A percentile compares a stretch with the other conserved stretches of the same genome.
Conservation (phyloP, 495 filamentous ascomycete genomes). For the Hyaloscypha variabilis region DNA sequence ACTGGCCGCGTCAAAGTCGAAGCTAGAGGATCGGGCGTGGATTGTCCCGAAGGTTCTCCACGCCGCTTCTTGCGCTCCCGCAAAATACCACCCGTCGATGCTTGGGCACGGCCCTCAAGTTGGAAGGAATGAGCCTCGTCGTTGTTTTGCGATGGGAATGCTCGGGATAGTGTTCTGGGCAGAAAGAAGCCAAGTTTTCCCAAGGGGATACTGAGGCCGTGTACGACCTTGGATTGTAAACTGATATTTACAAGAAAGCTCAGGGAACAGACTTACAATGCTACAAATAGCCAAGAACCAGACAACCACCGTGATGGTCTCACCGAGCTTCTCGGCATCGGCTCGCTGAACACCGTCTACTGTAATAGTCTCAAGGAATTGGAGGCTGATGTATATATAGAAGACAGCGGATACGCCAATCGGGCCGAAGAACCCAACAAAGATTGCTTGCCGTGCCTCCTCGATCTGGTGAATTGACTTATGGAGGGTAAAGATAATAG, state of each 20-base stretch:
- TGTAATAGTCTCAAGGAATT: slow-evolving; percentile 62
- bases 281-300: slow-evolving; percentile 89
- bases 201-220: slow-evolving; percentile 82
- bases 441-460: slow-evolving; percentile 69
- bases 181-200: slow-evolving; percentile 82
- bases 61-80: slow-evolving; percentile 25
- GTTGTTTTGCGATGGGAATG: slow-evolving; percentile 36
- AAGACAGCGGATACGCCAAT: slow-evolving; percentile 94
- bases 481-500: slow-evolving; percentile 73
- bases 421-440: slow-evolving; percentile 92
- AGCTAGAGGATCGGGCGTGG: too few relatives aligned
- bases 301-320: slow-evolving; percentile 70
- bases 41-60: slow-evolving; percentile 8
- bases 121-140: slow-evolving; percentile 31
- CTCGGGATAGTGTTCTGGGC: slow-evolving; percentile 70
- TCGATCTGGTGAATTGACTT: slow-evolving; percentile 81
- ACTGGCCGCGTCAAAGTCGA: too few relatives aligned
- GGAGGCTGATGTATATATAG: slow-evolving; percentile 78
- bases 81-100: slow-evolving; percentile 13
- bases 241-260: not conserved
- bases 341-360: slow-evolving; percentile 61
- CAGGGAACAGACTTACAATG: slow-evolving; percentile 67
- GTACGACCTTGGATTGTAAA: slow-evolving; percentile 63
- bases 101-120: slow-evolving; percentile 10
- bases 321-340: slow-evolving; percentile 66